phyloP scores from a whole-genome alignment of 805 yeast genomes.

The Clavispora carvajalis region DNA sequence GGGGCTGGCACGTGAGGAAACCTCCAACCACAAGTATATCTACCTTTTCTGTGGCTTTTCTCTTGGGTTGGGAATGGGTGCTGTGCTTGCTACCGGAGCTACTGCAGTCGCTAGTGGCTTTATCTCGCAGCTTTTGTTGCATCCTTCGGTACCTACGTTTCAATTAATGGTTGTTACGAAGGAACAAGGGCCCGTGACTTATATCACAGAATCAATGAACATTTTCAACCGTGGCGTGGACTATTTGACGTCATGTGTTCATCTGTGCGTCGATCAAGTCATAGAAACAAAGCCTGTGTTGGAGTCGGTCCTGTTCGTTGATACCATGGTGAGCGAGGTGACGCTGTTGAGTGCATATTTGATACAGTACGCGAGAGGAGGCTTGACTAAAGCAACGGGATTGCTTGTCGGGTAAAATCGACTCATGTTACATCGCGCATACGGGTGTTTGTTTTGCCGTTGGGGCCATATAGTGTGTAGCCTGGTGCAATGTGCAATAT shows the following conservation, averaged over 20 bases:
- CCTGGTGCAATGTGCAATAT: constrained; percentile 1
- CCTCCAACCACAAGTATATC: background rate
- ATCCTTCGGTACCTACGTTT: too few relatives aligned
- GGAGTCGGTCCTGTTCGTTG: background rate
- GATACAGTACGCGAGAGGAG: background rate
- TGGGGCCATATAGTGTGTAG: background rate
- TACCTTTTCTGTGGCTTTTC: constrained; percentile 31
- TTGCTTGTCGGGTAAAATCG: background rate
- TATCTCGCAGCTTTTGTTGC: background rate
- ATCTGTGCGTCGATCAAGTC: background rate
- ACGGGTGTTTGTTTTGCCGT: background rate
- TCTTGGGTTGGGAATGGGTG: constrained; percentile 34
- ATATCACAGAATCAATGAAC: background rate
- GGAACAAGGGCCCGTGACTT: background rate
- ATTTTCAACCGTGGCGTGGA: background rate
- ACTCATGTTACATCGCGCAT: too few relatives aligned
- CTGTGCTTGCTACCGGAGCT: constrained; percentile 2
- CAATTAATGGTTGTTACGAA: background rate
- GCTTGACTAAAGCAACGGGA: background rate
- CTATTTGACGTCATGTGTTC: background rate
- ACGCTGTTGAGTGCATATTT: background rate
- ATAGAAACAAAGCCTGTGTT: background rate
- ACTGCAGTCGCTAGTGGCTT: background rate
- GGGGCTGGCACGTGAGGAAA: background rate
- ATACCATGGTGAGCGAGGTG: background rate